A percentile compares a stretch with the other conserved stretches of the same genome.
Conservation (phyloP, 2,329 filamentous ascomycete species). For the Phyllosticta citriasiana region DNA sequence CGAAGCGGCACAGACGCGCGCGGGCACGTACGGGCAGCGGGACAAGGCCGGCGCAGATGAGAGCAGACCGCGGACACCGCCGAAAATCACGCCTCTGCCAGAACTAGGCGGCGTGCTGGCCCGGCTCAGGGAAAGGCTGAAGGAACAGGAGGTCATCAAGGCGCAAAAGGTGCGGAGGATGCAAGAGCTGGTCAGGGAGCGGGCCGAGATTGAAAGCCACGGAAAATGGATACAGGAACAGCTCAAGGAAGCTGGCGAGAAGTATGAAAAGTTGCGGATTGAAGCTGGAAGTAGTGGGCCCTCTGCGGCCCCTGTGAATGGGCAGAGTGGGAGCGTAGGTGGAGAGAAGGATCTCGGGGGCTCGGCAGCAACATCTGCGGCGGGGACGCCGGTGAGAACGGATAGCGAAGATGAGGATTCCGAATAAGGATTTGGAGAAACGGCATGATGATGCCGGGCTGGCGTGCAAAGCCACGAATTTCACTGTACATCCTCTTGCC, state of each 20-base stretch:
- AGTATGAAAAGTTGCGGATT: constrained; percentile 50
- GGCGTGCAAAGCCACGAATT: no score
- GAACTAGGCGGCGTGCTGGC: constrained; percentile 58
- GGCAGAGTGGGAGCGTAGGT: constrained; percentile 20
- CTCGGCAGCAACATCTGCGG: constrained; percentile 25
- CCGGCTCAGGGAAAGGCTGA: constrained; percentile 51
- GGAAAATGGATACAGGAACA: constrained; percentile 73
- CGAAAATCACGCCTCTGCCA: constrained; percentile 69
- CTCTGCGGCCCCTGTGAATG: constrained; percentile 22
- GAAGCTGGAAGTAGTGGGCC: constrained; percentile 32
- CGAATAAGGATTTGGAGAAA: no score
- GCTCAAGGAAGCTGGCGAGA: constrained; percentile 69
- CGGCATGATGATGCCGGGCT: no score
- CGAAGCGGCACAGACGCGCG: constrained; percentile 74
- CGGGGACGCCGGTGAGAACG: background rate
- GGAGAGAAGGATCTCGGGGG: constrained; percentile 24
- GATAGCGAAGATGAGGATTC: background rate
- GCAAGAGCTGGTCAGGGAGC: constrained; percentile 58
- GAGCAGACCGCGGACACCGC: constrained; percentile 47
- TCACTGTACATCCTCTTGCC: no score
- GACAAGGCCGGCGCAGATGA: constrained; percentile 31
- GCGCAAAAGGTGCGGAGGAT: constrained; percentile 52
- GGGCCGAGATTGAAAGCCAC: constrained; percentile 54
- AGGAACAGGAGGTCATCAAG: constrained; percentile 50
- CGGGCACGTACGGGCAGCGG: constrained; percentile 63